Evolutionary conservation across 768 basidiomycete genomes (phyloP).

Genomic region (Lactarius sp.): DNA sequence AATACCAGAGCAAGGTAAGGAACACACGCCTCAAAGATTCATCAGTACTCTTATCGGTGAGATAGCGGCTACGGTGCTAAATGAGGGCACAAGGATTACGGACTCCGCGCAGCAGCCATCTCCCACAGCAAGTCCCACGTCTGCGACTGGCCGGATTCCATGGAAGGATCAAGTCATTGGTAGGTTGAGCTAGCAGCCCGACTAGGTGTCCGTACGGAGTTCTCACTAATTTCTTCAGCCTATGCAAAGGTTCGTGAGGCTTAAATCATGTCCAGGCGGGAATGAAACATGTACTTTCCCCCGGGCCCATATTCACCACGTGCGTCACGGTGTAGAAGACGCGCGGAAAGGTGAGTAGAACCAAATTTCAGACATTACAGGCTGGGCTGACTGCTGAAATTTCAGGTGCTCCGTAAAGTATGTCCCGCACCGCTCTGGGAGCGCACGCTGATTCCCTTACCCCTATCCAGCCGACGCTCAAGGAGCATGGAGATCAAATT

Average conservation of each 20-base stretch:
- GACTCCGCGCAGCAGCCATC: constrained; percentile 26
- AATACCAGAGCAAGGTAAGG: constrained; percentile 35
- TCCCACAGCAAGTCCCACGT: constrained; percentile 20
- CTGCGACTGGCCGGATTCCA: constrained; percentile 35
- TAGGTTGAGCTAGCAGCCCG: constrained; percentile 28
- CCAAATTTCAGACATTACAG: too few relatives aligned
- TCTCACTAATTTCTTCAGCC: not conserved
- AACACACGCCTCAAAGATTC: not conserved
- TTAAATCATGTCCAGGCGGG: not conserved
- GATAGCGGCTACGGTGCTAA: constrained; percentile 32
- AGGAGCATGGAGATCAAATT: constrained; percentile 51
- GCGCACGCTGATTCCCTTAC: not conserved
- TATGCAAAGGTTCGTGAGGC: constrained; percentile 18
- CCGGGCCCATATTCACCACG: not conserved
- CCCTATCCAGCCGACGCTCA: constrained; percentile 36
- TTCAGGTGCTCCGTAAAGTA: constrained; percentile 21
- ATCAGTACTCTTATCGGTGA: not conserved
- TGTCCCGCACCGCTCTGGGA: not conserved
- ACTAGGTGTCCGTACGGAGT: not conserved
- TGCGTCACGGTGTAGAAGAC: constrained; percentile 8
- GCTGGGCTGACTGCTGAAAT: not conserved
- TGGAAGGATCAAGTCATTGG: constrained; percentile 61
- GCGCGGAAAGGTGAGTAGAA: constrained; percentile 18
- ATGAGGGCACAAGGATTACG: constrained; percentile 34
- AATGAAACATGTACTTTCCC: not conserved